Conservation (phyloP, 371 early-diverging fungal genomes). For the Haplosporangium sp. region DNA sequence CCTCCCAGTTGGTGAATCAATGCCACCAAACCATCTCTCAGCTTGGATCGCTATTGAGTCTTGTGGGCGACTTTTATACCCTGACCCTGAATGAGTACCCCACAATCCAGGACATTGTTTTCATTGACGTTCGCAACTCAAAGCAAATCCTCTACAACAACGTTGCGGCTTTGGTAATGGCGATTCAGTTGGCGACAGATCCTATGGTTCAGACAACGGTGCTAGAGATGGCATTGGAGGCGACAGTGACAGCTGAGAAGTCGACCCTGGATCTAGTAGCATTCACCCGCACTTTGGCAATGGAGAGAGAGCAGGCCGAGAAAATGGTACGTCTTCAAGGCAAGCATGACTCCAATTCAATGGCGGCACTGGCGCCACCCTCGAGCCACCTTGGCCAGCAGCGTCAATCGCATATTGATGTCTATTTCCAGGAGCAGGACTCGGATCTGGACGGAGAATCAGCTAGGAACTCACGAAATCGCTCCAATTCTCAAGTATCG, state of each 20-base stretch:
- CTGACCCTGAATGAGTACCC: conserved; percentile 54
- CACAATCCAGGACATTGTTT: conserved; percentile 50
- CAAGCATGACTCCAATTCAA: conserved; percentile 13
- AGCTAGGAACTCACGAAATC: conserved; percentile 29
- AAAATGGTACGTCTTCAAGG: conserved; percentile 5
- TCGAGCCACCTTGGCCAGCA: conserved; percentile 2
- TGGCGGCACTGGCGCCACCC: conserved; percentile 16
- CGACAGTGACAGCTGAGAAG: conserved; percentile 37
- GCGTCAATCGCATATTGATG: conserved; percentile 33
- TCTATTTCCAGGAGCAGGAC: conserved; percentile 42
- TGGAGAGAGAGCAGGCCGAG: conserved; percentile 30
- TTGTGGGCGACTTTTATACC: conserved; percentile 52
- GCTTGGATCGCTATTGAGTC: conserved; percentile 44
- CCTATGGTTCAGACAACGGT: conserved; percentile 55
- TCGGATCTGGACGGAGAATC: conserved; percentile 31
- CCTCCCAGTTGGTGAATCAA: conserved; percentile 49
- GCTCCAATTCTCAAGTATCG: conserved; percentile 45
- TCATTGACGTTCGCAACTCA: conserved; percentile 70
- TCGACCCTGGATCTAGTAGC: conserved; percentile 24
- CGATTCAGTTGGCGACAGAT: conserved; percentile 70
- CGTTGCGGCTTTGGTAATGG: conserved; percentile 74
- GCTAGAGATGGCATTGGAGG: conserved; percentile 47
- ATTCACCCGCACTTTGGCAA: conserved; percentile 20
- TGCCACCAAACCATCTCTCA: conserved; percentile 53
- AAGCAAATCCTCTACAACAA: conserved; percentile 77